Conservation (phyloP, 768 basidiomycete species). For the Phaeotremella fagi region DNA sequence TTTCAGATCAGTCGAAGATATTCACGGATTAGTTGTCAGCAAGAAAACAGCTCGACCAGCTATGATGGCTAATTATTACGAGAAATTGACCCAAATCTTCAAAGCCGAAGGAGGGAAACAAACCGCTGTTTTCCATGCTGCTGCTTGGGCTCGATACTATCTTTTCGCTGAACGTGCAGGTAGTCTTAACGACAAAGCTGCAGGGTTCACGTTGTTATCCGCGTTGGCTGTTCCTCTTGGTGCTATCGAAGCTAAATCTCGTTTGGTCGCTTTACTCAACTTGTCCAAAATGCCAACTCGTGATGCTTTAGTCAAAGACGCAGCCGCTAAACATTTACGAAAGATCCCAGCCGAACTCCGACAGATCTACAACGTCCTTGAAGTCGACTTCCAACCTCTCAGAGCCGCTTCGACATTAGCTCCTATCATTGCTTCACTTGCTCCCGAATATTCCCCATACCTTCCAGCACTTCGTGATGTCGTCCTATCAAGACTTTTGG, state of each 20-base stretch:
- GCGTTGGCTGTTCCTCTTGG: slow-evolving; percentile 87
- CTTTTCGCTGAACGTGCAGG: slow-evolving; percentile 53
- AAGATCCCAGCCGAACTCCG: slow-evolving; percentile 66
- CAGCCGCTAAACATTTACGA: slow-evolving; percentile 77
- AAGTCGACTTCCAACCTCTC: slow-evolving; percentile 88
- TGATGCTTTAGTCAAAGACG: slow-evolving; percentile 76
- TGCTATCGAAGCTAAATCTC: slow-evolving; percentile 58
- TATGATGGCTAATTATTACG: slow-evolving; percentile 99
- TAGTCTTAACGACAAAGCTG: slow-evolving; percentile 69
- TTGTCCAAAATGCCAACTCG: slow-evolving; percentile 79
- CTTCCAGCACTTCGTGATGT: slow-evolving; percentile 86
- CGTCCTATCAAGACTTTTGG: slow-evolving; percentile 81
- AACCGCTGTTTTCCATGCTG: slow-evolving; percentile 91
- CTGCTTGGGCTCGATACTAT: slow-evolving; percentile 87
- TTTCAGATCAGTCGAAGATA: slow-evolving; percentile 96
- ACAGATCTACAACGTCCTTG: slow-evolving; percentile 77
- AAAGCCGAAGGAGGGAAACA: slow-evolving; percentile 63
- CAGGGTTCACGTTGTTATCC: slow-evolving; percentile 85
- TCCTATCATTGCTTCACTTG: slow-evolving; percentile 61
- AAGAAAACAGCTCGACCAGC: slow-evolving; percentile 86
- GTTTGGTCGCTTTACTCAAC: slow-evolving; percentile 79
- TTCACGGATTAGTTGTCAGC: slow-evolving; percentile 81
- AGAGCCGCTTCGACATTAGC: slow-evolving; percentile 72
- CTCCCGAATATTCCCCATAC: slow-evolving; percentile 66
- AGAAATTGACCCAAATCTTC: slow-evolving; percentile 95